Conservation (phyloP, 2,329 filamentous ascomycete genomes). For the Venturiaceae sp. region DNA sequence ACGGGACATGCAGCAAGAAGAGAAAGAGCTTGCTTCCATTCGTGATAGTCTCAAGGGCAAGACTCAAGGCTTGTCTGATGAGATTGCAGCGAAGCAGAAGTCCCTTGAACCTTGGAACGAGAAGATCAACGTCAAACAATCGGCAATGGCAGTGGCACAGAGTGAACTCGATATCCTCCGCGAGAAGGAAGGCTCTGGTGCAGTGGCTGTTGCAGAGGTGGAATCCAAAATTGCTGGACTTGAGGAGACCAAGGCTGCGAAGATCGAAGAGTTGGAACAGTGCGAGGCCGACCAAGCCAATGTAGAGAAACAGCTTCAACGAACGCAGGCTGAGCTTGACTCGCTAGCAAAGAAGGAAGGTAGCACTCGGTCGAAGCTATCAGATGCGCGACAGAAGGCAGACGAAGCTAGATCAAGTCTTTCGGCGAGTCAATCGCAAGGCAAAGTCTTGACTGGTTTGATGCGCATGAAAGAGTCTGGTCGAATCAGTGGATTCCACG, state of each 20-base stretch:
- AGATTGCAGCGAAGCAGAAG: conserved; percentile 88
- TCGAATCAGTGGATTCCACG: conserved; percentile 94
- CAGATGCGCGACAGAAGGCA: conserved; percentile 83
- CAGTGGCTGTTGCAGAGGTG: conserved; percentile 73
- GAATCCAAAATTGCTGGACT: conserved; percentile 69
- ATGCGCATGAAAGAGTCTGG: conserved; percentile 95
- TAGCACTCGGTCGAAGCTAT: conserved; percentile 72
- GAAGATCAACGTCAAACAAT: conserved; percentile 94
- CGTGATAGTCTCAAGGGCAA: conserved; percentile 87
- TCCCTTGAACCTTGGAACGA: conserved; percentile 92
- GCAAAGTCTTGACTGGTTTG: conserved; percentile 81
- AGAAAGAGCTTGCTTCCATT: conserved; percentile 72
- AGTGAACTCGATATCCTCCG: conserved; percentile 87
- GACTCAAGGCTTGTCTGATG: conserved; percentile 85
- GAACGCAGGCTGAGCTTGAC: conserved; percentile 62
- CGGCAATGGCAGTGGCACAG: conserved; percentile 84
- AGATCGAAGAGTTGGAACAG: conserved; percentile 64
- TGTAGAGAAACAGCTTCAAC: conserved; percentile 64
- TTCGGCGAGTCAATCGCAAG: conserved; percentile 81
- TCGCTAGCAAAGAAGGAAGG: conserved; percentile 70
- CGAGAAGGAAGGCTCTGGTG: conserved; percentile 81
- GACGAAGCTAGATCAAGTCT: conserved; percentile 90
- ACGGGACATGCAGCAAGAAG: conserved; percentile 64
- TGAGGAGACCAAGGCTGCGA: conserved; percentile 59
- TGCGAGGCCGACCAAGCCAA: conserved; percentile 63